Base-by-base conservation (phyloP, 2,329 filamentous ascomycete genomes). In the Metarhizium album region DNA sequence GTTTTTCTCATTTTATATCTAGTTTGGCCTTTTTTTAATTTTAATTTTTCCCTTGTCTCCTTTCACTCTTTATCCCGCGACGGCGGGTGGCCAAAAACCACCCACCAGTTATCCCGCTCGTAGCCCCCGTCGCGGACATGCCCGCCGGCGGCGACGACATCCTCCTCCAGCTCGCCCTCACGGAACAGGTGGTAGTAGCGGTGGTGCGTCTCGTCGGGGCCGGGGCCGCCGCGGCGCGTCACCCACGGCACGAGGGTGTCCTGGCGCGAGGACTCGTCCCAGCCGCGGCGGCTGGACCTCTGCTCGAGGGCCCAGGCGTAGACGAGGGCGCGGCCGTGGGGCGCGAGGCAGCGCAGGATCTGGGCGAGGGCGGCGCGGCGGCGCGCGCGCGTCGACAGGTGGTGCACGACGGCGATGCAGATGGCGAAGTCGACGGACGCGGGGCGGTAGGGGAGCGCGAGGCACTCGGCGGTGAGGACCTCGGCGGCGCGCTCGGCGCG, bases 51-150 rank as follows among this genome's bases (percentile, higher is more conserved):
- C n/a, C n/a, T n/a, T n/a, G n/a, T n/a, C n/a, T n/a, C n/a, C n/a
- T n/a, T n/a, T n/a, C n/a, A n/a, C n/a, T n/a, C n/a, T n/a, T n/a
- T n/a, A n/a, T n/a, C n/a, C 37, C 11, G 9, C 47, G 35, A 13
- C 45, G 47, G 42, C 47, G 60, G 60, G 20, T 40, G 16, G 48
- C 60, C 65, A 57, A 67, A 70, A 64, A 95, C 83, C 49, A 83
- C 89, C 91, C 91, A 98, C 93, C 93, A 97, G 70, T 98, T 98
- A 64, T 97, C 93, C 71, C 84, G 90, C 65, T 98, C 93, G 68
- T 97, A 98, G 33, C 93, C 93, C 53, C 81, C 82, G 57, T 87
- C 83, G 23, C 93, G 60, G 14, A 96, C 81, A 46, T 69, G 70
- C 7, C 90, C 93, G 18, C 90, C 90, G 20, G 85, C 90, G 16